Base-by-base conservation (phyloP, 805 yeast species). In the Schwanniomyces polymorphus region DNA sequence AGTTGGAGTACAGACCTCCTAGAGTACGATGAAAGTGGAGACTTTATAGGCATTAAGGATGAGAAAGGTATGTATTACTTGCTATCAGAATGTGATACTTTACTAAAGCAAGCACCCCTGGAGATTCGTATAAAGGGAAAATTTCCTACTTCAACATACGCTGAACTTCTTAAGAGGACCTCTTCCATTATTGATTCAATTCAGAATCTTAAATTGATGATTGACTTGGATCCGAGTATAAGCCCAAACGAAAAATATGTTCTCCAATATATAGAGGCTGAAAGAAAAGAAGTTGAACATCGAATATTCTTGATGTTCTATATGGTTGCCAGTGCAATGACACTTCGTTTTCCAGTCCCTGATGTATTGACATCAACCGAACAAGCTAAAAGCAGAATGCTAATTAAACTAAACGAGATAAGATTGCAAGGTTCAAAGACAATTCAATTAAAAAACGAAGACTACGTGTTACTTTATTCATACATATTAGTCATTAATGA, bases 1-100 rank as follows among this genome's bases (percentile, higher is more conserved):
- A 75, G 84, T 7, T 88, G 95, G 96, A 85, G 84, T 54, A 70
- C 83, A 42, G 92, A 87, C 53, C 90, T 91, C 1, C 65, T 88
- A 50, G 78, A 74, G 14, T 77, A 69, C 29, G 63, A 57, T 12
- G 57, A 51, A 29, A 48, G 63, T 45, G 42, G 50, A 2, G 45
- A 41, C 2, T 57, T 76, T 9, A 60, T 70, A 31, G 84, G 84
- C 1, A 63, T 79, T 25, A 67, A 72, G 42, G 83, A 72, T 53
- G 63, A 67, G 40, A 61, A 58, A 68, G 81, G 63, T 59, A 57
- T 85, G 27, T 82, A 84, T 52, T 66, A 68, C 9, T 72, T 85
- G 10, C 75, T 87, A 72, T 57, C 75, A 9, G 89, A 85, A 53
- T 70, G 89, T 45, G 84, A 84, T 39, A 59, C 76, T 0, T 64